These are phyloP conservation scores for Leersia perrieri DNA, from an alignment of 176 grass and related monocot species.

Conservation along the genomic window DNA sequence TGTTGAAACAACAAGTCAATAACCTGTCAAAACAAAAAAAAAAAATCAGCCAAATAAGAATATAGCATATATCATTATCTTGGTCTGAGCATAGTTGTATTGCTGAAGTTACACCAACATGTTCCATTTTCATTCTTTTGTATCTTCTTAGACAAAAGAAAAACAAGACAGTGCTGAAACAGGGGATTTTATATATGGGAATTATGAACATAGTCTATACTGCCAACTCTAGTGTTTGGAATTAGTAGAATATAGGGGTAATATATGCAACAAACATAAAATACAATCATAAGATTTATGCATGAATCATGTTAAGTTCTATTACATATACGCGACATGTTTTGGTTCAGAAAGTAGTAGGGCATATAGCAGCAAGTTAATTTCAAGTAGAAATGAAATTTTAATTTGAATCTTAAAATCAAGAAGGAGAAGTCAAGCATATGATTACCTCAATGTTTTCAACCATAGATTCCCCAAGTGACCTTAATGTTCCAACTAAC, in stretches of 20 bases:
- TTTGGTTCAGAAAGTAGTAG: not conserved
- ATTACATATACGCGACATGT: not conserved
- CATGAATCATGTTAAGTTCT: not conserved
- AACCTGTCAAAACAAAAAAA: conserved; percentile 40
- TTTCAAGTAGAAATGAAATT: not conserved
- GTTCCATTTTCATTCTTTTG: not conserved
- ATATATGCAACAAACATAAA: not conserved
- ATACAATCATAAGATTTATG: conserved; percentile 7
- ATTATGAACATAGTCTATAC: not conserved
- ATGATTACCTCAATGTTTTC: conserved; percentile 89
- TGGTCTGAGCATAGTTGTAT: not conserved
- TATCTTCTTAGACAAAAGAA: not conserved
- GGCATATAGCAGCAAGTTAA: not conserved
- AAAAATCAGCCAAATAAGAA: conserved; percentile 26
- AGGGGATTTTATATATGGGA: not conserved
- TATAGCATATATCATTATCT: not conserved
- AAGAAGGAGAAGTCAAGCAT: not conserved
- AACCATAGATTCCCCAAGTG: conserved; percentile 74
- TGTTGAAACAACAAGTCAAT: conserved; percentile 56
- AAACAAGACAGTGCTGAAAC: not conserved
- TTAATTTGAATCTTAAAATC: conserved; percentile 3
- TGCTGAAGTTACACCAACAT: not conserved
- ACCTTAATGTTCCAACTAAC: conserved; percentile 57
- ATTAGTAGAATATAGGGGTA: conserved; percentile 16
- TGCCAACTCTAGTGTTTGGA: not conserved